Evolutionary conservation across 306 rosid genomes (phyloP).

Genomic region (Astragalus membranaceus): DNA sequence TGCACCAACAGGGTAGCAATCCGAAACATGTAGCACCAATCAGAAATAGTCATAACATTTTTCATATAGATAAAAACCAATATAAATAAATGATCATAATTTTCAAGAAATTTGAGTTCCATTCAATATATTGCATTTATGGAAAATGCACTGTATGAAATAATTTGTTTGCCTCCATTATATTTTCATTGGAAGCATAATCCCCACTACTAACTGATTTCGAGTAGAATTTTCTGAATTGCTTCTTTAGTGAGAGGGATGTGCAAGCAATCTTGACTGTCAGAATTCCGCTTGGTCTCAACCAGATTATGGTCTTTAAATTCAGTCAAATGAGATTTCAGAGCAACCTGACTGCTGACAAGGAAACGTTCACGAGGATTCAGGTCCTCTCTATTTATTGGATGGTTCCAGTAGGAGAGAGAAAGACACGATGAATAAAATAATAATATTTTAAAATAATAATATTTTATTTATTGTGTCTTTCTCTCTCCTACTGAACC

Average conservation of each 20-base stretch:
- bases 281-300: slow-evolving; percentile 69
- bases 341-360: too few relatives aligned
- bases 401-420: too few relatives aligned
- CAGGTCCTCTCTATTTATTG: too few relatives aligned
- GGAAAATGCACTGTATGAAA: background rate
- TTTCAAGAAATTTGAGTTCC: background rate
- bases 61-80: background rate
- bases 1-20: background rate
- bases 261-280: slow-evolving; percentile 69
- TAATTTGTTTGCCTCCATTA: background rate
- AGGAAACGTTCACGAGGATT: too few relatives aligned
- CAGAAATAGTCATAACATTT: background rate
- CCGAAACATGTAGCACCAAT: background rate
- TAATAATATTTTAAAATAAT: too few relatives aligned
- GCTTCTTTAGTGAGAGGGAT: slow-evolving; percentile 52
- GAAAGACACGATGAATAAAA: too few relatives aligned
- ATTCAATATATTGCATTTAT: background rate
- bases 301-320: slow-evolving; percentile 94
- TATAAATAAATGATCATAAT: background rate
- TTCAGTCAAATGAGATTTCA: too few relatives aligned
- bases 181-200: slow-evolving; percentile 1
- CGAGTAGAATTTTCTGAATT: slow-evolving; percentile 58
- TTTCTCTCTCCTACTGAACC: too few relatives aligned
- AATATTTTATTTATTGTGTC: too few relatives aligned
- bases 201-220: slow-evolving; percentile 27